phyloP scores from a whole-genome alignment of 1,284 basidiomycete genomes.

The Phylloboletellus chloephorus region DNA sequence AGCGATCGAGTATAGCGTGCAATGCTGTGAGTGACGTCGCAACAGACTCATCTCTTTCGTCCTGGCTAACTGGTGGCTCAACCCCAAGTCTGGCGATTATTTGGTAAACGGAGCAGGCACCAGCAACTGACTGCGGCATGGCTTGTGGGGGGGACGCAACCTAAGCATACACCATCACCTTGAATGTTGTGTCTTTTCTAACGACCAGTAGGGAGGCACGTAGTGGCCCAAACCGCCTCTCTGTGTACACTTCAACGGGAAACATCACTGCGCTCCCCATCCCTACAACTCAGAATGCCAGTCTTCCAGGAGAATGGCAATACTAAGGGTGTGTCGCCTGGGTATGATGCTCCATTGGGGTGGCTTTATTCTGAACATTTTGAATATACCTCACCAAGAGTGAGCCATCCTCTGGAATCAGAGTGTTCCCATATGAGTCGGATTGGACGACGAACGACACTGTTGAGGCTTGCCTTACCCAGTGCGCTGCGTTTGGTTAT shows the following conservation, averaged over 20 bases:
- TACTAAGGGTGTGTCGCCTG: constrained; percentile 66
- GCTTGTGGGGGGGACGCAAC: constrained; percentile 58
- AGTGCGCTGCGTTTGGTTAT: constrained; percentile 62
- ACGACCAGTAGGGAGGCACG: constrained; percentile 51
- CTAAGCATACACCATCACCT: constrained; percentile 35
- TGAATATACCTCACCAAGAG: constrained; percentile 14
- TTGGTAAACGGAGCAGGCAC: constrained; percentile 52
- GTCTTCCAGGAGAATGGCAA: constrained; percentile 55
- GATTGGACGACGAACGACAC: constrained; percentile 58
- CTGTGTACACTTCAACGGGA: constrained; percentile 54
- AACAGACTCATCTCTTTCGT: not conserved
- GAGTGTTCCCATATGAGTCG: constrained; percentile 57
- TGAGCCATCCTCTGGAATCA: constrained; percentile 31
- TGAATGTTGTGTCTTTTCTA: not conserved
- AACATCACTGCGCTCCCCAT: constrained; percentile 53
- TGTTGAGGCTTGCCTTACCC: constrained; percentile 53
- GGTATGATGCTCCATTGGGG: constrained; percentile 16
- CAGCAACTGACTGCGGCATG: constrained; percentile 57
- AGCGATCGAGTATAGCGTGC: constrained; percentile 39
- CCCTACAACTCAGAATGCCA: constrained; percentile 48
- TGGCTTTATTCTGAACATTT: not conserved
- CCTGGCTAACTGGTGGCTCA: constrained; percentile 8
- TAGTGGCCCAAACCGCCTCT: constrained; percentile 64
- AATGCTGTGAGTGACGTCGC: constrained; percentile 50
- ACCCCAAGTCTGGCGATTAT: constrained; percentile 52